Percentiles rank a stretch among this genome's conserved stretches.
Evolutionary conservation across 1,284 basidiomycete species (phyloP).

Genomic region (Microbotryum saponariae): DNA sequence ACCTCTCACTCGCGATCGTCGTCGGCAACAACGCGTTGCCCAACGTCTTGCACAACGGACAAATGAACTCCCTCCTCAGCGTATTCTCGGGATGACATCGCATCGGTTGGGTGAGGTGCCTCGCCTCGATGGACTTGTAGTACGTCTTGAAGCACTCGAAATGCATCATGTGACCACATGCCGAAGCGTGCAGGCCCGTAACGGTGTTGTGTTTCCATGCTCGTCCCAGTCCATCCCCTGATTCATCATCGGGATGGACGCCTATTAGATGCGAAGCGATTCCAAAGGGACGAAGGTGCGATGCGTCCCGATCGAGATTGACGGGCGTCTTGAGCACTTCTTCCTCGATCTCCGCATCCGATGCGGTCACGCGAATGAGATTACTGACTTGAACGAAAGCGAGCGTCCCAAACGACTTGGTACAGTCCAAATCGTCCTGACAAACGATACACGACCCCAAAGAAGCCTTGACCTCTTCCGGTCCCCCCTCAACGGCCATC

Average conservation of each 20-base stretch:
- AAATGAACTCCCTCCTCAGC: constrained; percentile 86
- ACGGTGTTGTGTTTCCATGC: constrained; percentile 66
- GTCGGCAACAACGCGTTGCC: constrained; percentile 91
- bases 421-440: constrained; percentile 77
- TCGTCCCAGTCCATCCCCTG: constrained; percentile 50
- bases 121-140: constrained; percentile 72
- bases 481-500: constrained; percentile 41
- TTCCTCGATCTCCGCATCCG: constrained; percentile 60
- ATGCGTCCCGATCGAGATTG: constrained; percentile 56
- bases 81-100: constrained; percentile 93
- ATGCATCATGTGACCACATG: constrained; percentile 98
- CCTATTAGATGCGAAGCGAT: constrained; percentile 17
- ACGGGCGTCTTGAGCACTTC: constrained; percentile 60
- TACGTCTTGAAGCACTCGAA: constrained; percentile 88
- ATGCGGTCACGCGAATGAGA: constrained; percentile 68
- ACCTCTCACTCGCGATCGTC: constrained; percentile 5
- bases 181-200: constrained; percentile 79
- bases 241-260: constrained; percentile 33
- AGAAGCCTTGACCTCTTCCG: constrained; percentile 37
- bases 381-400: constrained; percentile 84
- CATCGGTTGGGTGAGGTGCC: constrained; percentile 82
- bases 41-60: constrained; percentile 95
- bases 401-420: constrained; percentile 76
- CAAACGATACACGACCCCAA: constrained; percentile 95
- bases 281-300: constrained; percentile 28